phyloP scores from a whole-genome alignment of 1,284 basidiomycete species.

The Boletus smithii region DNA sequence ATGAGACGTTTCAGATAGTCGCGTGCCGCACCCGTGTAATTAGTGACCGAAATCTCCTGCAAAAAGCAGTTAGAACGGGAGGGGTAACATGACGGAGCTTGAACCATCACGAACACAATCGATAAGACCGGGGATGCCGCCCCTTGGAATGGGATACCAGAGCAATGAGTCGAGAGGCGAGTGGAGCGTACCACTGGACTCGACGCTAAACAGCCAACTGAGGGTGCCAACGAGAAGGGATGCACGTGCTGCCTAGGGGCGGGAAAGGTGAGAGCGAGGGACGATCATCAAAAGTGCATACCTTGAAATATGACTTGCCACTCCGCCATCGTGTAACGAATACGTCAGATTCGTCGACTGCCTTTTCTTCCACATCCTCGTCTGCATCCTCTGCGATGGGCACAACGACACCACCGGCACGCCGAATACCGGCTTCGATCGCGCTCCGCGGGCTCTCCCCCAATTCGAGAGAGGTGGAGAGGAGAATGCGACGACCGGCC shows the following conservation, averaged over 20 bases:
- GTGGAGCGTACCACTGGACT: slow-evolving; percentile 57
- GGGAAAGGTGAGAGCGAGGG: neutral
- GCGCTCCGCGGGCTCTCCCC: slow-evolving; percentile 46
- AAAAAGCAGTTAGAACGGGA: neutral
- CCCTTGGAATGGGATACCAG: slow-evolving; percentile 52
- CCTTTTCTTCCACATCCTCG: slow-evolving; percentile 38
- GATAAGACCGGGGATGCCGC: slow-evolving; percentile 42
- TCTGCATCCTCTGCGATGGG: slow-evolving; percentile 34
- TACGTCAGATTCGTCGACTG: slow-evolving; percentile 57
- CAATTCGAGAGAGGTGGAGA: slow-evolving; percentile 56
- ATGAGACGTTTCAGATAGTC: slow-evolving; percentile 87
- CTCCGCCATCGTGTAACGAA: slow-evolving; percentile 66
- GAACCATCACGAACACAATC: slow-evolving; percentile 39
- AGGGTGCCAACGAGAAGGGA: slow-evolving; percentile 69
- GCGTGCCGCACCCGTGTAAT: slow-evolving; percentile 80
- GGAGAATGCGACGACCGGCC: slow-evolving; percentile 53
- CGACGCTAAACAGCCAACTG: slow-evolving; percentile 78
- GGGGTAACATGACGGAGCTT: neutral
- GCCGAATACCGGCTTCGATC: slow-evolving; percentile 54
- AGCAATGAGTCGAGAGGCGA: slow-evolving; percentile 63
- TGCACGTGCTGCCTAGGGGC: slow-evolving; percentile 18
- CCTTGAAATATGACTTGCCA: slow-evolving; percentile 67
- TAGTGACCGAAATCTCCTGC: slow-evolving; percentile 79
- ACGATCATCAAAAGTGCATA: slow-evolving; percentile 25
- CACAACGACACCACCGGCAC: slow-evolving; percentile 56